Percentiles rank a stretch among this genome's conserved stretches.
phyloP scores from a whole-genome alignment of 2,329 filamentous ascomycete species.

The Diaporthe sp. region DNA sequence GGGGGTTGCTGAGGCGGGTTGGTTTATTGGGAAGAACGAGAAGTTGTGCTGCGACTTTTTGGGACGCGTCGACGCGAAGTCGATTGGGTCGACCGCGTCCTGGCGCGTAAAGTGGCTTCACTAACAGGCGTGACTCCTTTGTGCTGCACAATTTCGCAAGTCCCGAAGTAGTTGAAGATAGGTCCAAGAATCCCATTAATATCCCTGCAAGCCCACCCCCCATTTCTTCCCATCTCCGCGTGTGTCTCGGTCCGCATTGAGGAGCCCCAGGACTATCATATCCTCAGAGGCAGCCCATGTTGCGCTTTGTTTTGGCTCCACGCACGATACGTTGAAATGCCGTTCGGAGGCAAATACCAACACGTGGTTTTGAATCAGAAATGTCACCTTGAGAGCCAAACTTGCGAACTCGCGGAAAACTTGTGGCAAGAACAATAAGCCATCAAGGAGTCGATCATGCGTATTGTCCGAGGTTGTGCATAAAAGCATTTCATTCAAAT shows the following conservation, averaged over 20 bases:
- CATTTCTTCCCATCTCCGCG: neutral
- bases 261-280: neutral
- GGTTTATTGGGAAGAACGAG: slow-evolving; percentile 16
- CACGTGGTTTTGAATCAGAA: neutral
- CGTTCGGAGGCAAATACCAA: neutral
- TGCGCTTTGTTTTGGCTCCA: neutral
- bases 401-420: neutral
- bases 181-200: neutral
- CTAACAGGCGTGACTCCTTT: slow-evolving; percentile 1
- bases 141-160: too few relatives aligned
- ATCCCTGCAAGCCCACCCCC: slow-evolving; percentile 17
- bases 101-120: slow-evolving; percentile 28
- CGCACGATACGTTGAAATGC: neutral
- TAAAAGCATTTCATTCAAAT: slow-evolving; percentile 7
- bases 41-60: slow-evolving; percentile 11
- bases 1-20: neutral
- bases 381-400: neutral
- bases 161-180: neutral
- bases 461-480: neutral
- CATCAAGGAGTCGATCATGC: neutral
- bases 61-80: slow-evolving; percentile 30
- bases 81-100: slow-evolving; percentile 9
- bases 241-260: neutral
- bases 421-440: neutral
- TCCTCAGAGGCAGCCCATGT: neutral